Evolutionary conservation across 441 rosid species (phyloP).

Genomic region (Populus hybrid): DNA sequence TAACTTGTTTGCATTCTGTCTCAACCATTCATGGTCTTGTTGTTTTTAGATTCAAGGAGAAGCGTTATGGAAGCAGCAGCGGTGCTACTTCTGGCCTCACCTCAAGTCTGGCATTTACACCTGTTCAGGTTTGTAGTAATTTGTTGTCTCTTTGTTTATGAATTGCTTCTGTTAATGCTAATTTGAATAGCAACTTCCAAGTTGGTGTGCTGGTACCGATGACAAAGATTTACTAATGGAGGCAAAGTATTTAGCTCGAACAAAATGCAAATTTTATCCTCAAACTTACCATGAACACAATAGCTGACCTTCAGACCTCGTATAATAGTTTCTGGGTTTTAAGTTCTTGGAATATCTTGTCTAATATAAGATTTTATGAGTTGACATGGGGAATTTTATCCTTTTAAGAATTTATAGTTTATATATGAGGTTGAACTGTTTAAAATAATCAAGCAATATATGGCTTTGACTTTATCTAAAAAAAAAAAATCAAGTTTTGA

Average conservation of each 20-base stretch:
- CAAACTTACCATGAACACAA: neutral
- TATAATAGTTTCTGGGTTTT: neutral
- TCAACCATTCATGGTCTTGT: neutral
- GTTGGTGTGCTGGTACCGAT: neutral
- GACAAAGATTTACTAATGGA: neutral
- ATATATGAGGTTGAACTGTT: neutral
- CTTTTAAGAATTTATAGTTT: neutral
- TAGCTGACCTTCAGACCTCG: neutral
- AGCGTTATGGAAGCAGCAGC: slow-evolving; percentile 65
- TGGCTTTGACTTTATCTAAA: neutral
- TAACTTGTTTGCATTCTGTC: neutral
- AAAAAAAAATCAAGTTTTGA: neutral
- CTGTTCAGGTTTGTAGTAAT: slow-evolving; percentile 65
- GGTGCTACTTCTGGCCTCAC: slow-evolving; percentile 93
- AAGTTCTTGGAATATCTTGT: neutral
- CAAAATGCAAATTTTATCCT: neutral
- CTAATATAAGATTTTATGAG: neutral
- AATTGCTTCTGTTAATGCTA: neutral
- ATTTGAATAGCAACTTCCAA: neutral
- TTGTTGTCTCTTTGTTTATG: neutral
- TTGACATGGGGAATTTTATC: neutral
- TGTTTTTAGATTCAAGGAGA: slow-evolving; percentile 63
- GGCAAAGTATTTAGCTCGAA: neutral
- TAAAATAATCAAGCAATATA: neutral
- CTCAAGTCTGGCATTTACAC: slow-evolving; percentile 92